Conservation (phyloP, 352 stramenopile species). For the Phytophthora boehmeriae region DNA sequence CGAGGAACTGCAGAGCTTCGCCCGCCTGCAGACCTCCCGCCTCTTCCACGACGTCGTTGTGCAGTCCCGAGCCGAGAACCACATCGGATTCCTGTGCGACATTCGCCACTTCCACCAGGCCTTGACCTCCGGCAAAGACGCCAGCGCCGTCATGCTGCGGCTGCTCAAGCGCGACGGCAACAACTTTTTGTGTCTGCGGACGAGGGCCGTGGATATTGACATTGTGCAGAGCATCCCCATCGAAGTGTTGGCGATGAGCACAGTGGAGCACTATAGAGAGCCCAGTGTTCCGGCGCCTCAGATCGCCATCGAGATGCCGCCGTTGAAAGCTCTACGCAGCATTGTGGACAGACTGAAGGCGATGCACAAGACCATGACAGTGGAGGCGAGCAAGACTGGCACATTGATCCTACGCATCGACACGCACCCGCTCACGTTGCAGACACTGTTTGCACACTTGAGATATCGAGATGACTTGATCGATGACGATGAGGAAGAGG, state of each 20-base stretch:
- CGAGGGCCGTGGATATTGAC: constrained; percentile 80
- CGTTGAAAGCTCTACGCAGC: constrained; percentile 62
- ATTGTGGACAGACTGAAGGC: constrained; percentile 76
- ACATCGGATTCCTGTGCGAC: constrained; percentile 83
- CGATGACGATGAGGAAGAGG: constrained; percentile 43
- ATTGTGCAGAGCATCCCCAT: constrained; percentile 88
- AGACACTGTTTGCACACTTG: constrained; percentile 82
- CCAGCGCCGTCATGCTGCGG: constrained; percentile 80
- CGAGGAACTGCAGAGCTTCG: constrained; percentile 84
- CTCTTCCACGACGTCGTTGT: constrained; percentile 79
- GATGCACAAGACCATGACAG: constrained; percentile 78
- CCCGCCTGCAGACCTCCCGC: constrained; percentile 60
- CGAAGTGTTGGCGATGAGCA: constrained; percentile 76
- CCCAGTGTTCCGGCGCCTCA: constrained; percentile 77
- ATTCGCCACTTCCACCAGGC: constrained; percentile 78
- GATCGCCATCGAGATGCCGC: constrained; percentile 85
- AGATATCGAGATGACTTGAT: constrained; percentile 78
- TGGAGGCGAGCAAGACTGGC: constrained; percentile 73
- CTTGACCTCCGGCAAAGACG: constrained; percentile 76
- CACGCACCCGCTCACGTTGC: constrained; percentile 66
- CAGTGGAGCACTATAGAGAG: constrained; percentile 74
- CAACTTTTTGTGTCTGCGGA: constrained; percentile 79
- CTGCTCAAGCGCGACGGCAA: constrained; percentile 79
- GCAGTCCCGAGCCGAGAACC: constrained; percentile 76
- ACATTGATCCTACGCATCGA: constrained; percentile 78